phyloP scores from a whole-genome alignment of 441 rosid species.

The Croton setiger region DNA sequence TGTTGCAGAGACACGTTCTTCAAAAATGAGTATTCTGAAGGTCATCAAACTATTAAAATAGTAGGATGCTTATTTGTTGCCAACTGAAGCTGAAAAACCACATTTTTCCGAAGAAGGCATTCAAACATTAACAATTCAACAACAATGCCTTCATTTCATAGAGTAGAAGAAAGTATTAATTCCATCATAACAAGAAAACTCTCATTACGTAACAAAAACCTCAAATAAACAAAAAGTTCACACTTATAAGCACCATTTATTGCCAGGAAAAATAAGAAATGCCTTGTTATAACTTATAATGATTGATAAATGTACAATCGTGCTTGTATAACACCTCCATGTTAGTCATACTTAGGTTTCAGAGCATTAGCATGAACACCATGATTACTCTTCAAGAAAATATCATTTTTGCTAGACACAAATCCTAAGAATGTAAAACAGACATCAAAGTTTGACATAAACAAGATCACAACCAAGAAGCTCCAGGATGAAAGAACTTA shows the following conservation, averaged over 20 bases:
- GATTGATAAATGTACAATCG: not conserved
- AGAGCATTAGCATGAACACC: not conserved
- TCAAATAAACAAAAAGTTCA: not conserved
- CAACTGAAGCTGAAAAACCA: slow-evolving; percentile 3
- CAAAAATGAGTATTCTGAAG: not conserved
- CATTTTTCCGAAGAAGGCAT: slow-evolving; percentile 3
- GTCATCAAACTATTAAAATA: too few species aligned
- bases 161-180: not conserved
- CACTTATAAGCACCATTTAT: not conserved
- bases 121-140: slow-evolving; percentile 6
- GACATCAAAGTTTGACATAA: not conserved
- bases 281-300: not conserved
- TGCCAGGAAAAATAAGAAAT: not conserved
- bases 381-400: not conserved
- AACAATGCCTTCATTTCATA: not conserved
- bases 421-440: slow-evolving; percentile 2
- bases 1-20: slow-evolving; percentile 31
- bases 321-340: not conserved
- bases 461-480: slow-evolving; percentile 7
- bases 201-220: not conserved
- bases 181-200: not conserved
- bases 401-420: not conserved
- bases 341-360: not conserved
- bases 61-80: not conserved
- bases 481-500: slow-evolving; percentile 34